Evolutionary conservation across 495 filamentous ascomycete genomes (phyloP).

Genomic region (Copromyces sp.): DNA sequence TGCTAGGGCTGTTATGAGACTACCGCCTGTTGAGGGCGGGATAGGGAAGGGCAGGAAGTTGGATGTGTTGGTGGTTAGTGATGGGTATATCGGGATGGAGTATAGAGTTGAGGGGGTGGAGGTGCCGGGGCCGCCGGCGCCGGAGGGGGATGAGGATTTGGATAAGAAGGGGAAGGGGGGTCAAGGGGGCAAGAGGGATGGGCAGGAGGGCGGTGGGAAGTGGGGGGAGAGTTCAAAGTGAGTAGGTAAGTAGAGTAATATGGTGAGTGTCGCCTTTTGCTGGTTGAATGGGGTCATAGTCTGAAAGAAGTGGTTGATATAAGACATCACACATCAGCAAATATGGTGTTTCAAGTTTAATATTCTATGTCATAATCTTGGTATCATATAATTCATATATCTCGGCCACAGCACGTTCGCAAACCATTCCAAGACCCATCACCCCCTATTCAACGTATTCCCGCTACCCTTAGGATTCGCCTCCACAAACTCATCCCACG

Average conservation of each 20-base stretch:
- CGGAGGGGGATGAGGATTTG: constrained; percentile 6
- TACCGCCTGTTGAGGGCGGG: constrained; percentile 39
- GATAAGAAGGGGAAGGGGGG: constrained; percentile 8
- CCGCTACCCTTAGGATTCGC: constrained; percentile 79
- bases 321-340: background rate
- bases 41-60: constrained; percentile 38
- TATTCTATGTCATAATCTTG: background rate
- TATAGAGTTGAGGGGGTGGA: constrained; percentile 36
- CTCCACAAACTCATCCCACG: constrained; percentile 93
- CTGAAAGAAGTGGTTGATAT: background rate
- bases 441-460: constrained; percentile 80
- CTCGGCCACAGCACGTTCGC: background rate
- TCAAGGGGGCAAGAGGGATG: background rate
- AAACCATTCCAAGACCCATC: background rate
- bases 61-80: constrained; percentile 67
- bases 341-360: background rate
- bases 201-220: background rate
- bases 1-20: constrained; percentile 48
- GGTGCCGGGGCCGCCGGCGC: constrained; percentile 11
- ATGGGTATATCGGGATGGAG: constrained; percentile 76
- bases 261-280: background rate
- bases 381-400: background rate
- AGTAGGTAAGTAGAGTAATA: background rate
- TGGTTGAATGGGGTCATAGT: background rate
- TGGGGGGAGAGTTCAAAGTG: background rate